Conservation (phyloP, 345 rosid genomes). For the Raphanus sativus region DNA sequence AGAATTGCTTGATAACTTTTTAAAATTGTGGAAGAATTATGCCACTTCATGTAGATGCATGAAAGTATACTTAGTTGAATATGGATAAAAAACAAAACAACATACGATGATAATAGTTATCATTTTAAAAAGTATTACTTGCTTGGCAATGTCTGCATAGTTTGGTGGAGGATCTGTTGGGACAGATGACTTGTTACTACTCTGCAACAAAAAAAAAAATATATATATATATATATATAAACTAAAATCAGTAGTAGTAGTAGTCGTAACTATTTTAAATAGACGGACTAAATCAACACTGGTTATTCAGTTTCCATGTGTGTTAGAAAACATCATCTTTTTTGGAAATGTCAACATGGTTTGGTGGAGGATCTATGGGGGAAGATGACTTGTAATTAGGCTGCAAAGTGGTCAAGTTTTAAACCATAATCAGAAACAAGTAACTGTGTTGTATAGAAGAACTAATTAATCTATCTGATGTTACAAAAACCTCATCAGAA, state of each 20-base stretch:
- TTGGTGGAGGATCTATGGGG: constrained; percentile 48
- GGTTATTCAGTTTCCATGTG: not conserved
- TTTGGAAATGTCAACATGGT: constrained; percentile 53
- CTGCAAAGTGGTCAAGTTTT: not conserved
- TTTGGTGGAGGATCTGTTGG: constrained; percentile 53
- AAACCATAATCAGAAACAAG: constrained; percentile 5
- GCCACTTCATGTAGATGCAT: not conserved
- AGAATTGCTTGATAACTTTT: not conserved
- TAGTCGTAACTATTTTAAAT: not conserved
- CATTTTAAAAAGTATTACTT: constrained; percentile 22
- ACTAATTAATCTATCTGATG: not conserved
- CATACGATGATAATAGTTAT: too few species aligned
- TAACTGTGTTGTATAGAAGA: too few species aligned
- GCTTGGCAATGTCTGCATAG: constrained; percentile 59
- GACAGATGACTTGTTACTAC: constrained; percentile 39
- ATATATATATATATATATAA: too few species aligned
- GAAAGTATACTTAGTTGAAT: not conserved
- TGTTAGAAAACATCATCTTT: constrained; percentile 39
- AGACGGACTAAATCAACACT: not conserved
- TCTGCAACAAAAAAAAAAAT: constrained; percentile 36
- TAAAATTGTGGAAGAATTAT: not conserved
- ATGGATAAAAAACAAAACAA: not conserved
- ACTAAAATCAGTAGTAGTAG: too few species aligned
- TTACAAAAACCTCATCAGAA: constrained; percentile 53
- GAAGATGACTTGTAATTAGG: constrained; percentile 40